Base-by-base conservation (phyloP, 2,329 filamentous ascomycete species). In the Penicillium sp. region DNA sequence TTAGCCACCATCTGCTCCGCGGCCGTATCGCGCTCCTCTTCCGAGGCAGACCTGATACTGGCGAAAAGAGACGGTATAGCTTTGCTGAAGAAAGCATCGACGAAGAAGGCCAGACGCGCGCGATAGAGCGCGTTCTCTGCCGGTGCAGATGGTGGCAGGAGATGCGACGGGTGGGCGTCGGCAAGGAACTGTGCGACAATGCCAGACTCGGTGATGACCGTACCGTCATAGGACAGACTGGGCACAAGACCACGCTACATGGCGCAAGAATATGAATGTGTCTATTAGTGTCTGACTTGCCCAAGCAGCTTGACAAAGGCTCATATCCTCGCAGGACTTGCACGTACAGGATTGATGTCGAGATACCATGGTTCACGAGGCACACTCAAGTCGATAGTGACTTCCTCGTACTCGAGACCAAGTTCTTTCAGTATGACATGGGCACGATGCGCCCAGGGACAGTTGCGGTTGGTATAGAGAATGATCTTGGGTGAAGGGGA, bases 281-380 rank as follows among this genome's bases (percentile, higher is more conserved):
- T 3, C 18, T 18, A 18, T 18, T 18, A 18, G 18, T 2, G 18
- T 18, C 18, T 18, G 18, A 18, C 18, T 18, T 3, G 18, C 18
- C 3, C 18, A 18, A 18, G 18, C 18, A 18, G 18, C 18, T 18
- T 18, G 18, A 18, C 18, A 18, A 18, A 18, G 18, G 18, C 18
- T 18, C 18, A 18, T 18, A 18, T 18, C 18, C 18, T 18, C 18
- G 18, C 18, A 18, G 18, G 18, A 18, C 18, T 18, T 18, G 18
- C 29, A 48, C 67, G 45, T 69, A 77, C 76, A 2, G 87, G 86
- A 72, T 91, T 90, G 64, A 93, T 72, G 44, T 83, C 74, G 7
- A 93, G 78, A 64, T 91, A 93, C 74, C 84, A 87, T 34, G 79
- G 73, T 27, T 84, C 82, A 8, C 88, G 81, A 0, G 88, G 87